Evolutionary conservation across 108 stramenopile genomes (phyloP).

Genomic region (Cyclostephanos tholiformis): DNA sequence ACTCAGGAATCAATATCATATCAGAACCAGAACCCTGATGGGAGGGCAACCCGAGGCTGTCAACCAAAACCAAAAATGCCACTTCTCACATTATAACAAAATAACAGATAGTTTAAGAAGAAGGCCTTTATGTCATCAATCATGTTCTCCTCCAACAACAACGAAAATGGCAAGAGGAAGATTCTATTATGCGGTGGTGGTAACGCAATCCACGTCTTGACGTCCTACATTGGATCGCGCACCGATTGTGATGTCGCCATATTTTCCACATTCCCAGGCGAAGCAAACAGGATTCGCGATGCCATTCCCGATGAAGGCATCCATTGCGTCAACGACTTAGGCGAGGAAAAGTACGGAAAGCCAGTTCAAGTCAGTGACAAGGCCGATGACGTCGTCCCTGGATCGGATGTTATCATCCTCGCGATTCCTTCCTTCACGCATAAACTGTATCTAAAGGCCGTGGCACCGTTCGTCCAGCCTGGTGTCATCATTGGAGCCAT

Average conservation of each 20-base stretch:
- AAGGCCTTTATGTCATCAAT: not conserved
- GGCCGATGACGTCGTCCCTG: constrained; percentile 33
- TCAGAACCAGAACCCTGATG: no score
- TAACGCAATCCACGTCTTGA: constrained; percentile 59
- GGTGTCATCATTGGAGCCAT: constrained; percentile 59
- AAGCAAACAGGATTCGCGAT: constrained; percentile 46
- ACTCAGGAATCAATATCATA: no score
- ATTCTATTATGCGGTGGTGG: constrained; percentile 60
- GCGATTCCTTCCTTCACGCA: constrained; percentile 56
- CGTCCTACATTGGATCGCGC: constrained; percentile 30
- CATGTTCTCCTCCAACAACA: not conserved
- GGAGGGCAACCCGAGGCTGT: no score
- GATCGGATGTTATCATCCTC: constrained; percentile 46
- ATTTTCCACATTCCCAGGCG: constrained; percentile 55
- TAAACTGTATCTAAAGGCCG: constrained; percentile 50
- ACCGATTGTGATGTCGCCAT: constrained; percentile 38
- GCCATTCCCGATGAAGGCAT: constrained; percentile 53
- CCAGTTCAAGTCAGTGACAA: constrained; percentile 34
- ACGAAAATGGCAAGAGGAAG: constrained; percentile 23
- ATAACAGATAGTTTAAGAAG: no score
- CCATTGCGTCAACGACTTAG: constrained; percentile 52
- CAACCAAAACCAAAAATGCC: no score
- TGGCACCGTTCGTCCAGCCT: constrained; percentile 41
- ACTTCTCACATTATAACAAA: no score
- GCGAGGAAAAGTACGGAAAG: constrained; percentile 45